Evolutionary conservation across 805 yeast species (phyloP).

Genomic region (Cyberlindnera samutprakarnensis): DNA sequence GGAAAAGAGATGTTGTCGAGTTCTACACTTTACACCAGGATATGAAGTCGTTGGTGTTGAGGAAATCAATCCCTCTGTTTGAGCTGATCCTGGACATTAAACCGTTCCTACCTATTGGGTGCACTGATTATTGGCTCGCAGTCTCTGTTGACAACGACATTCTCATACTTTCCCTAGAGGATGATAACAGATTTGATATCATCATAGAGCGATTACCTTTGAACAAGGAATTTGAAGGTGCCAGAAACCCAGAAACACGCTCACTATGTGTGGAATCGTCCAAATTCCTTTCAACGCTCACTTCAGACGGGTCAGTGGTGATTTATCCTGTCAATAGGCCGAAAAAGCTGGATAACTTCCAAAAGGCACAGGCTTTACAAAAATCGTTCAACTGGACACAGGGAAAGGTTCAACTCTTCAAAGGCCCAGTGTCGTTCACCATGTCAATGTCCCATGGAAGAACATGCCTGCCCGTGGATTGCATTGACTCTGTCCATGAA

Average conservation of each 20-base stretch:
- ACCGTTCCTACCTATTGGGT: slow-evolving; percentile 6
- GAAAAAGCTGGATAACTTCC: slow-evolving; percentile 11
- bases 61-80: slow-evolving; percentile 8
- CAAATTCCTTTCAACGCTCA: slow-evolving; percentile 9
- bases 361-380: too few species aligned
- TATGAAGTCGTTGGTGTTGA: slow-evolving; percentile 1
- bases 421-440: too few species aligned
- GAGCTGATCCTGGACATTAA: slow-evolving; percentile 13
- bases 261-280: slow-evolving; percentile 11
- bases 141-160: slow-evolving; percentile 10
- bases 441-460: slow-evolving; percentile 14
- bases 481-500: slow-evolving; percentile 8
- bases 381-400: too few species aligned
- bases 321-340: slow-evolving; percentile 8
- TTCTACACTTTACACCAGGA: slow-evolving; percentile 2
- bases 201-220: slow-evolving; percentile 5
- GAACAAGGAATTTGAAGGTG: neutral
- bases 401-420: too few species aligned
- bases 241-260: slow-evolving; percentile 4
- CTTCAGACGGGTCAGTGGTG: slow-evolving; percentile 13
- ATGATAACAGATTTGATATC: slow-evolving; percentile 9
- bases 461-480: slow-evolving; percentile 11
- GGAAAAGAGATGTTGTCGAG: slow-evolving; percentile 11
- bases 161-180: too few species aligned
- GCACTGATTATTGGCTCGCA: slow-evolving; percentile 10